A percentile compares a stretch with the other conserved stretches of the same genome.
These are phyloP conservation scores for Diaporthe citrichinensis DNA, from an alignment of 2,329 filamentous ascomycete species.

Conservation along the genomic window DNA sequence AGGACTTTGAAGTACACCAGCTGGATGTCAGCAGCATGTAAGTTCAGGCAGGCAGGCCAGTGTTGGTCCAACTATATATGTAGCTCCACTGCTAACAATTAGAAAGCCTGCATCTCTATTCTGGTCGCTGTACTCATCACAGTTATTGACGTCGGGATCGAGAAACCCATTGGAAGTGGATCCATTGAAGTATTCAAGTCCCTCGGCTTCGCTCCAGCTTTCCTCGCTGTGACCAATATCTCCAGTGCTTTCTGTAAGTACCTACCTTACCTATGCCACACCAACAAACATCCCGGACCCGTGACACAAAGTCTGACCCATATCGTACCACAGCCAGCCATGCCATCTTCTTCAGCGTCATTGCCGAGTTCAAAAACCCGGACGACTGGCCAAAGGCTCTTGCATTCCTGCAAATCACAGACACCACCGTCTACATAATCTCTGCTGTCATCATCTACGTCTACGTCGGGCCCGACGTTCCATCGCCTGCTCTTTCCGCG, in stretches of 20 bases:
- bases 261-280: not conserved
- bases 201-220: conserved; percentile 64
- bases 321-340: conserved; percentile 51
- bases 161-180: conserved; percentile 52
- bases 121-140: conserved; percentile 73
- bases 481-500: conserved; percentile 76
- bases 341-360: conserved; percentile 76
- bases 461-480: conserved; percentile 72
- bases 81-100: not conserved
- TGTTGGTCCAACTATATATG: not conserved
- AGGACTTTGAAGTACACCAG: conserved; percentile 74
- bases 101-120: conserved; percentile 61
- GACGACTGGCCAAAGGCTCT: conserved; percentile 54
- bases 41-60: conserved; percentile 37
- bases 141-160: conserved; percentile 71
- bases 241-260: conserved; percentile 73
- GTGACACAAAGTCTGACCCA: not conserved
- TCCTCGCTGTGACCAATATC: conserved; percentile 73
- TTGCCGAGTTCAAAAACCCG: conserved; percentile 74
- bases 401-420: conserved; percentile 68
- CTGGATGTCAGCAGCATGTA: conserved; percentile 71
- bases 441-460: conserved; percentile 77
- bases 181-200: conserved; percentile 52
- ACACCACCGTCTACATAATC: conserved; percentile 74
- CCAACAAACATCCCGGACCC: not conserved